These are phyloP conservation scores for Cyclotella cryptica DNA, from an alignment of 108 stramenopile genomes.

Conservation along the genomic window DNA sequence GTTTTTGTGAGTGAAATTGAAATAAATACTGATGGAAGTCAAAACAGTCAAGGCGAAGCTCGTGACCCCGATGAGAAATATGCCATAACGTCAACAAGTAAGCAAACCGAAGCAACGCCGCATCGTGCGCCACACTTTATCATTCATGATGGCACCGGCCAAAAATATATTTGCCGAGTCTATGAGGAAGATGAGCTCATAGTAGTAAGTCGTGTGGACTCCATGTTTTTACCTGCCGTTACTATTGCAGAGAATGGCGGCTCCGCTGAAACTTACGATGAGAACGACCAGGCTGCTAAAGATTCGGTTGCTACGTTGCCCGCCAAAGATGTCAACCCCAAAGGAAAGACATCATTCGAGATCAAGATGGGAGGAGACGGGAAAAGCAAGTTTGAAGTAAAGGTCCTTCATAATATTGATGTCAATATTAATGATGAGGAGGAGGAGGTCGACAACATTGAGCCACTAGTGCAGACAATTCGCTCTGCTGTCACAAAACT, in stretches of 20 bases:
- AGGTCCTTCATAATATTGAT: constrained; percentile 21
- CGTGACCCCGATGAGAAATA: constrained; percentile 1
- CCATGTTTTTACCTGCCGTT: constrained; percentile 68
- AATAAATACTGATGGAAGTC: constrained; percentile 26
- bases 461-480: constrained; percentile 12
- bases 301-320: neutral
- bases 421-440: neutral
- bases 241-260: constrained; percentile 24
- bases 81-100: neutral
- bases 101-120: neutral
- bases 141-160: constrained; percentile 67
- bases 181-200: constrained; percentile 82
- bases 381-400: neutral
- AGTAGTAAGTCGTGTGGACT: constrained; percentile 57
- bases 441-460: neutral
- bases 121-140: constrained; percentile 46
- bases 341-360: neutral
- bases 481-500: constrained; percentile 16
- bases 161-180: constrained; percentile 66
- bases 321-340: neutral
- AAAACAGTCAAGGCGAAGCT: neutral
- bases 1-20: constrained; percentile 20
- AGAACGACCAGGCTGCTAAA: neutral
- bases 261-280: neutral
- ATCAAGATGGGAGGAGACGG: neutral